Evolutionary conservation across 2,329 filamentous ascomycete genomes (phyloP).

Genomic region (Aureobasidium lini): DNA sequence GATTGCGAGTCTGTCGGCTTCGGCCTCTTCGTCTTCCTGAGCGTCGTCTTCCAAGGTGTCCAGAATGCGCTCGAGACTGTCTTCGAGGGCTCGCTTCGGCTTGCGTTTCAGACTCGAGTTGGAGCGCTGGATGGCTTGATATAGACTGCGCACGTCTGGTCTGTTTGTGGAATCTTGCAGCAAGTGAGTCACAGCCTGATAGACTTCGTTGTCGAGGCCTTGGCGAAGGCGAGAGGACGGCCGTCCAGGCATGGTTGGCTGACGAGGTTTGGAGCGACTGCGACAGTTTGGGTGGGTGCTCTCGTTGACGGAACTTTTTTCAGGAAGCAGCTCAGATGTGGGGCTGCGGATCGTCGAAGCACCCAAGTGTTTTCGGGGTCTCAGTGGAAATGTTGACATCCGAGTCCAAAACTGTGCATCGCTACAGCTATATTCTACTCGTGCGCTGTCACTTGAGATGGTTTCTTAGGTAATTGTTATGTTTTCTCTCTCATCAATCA

Average conservation of each 20-base stretch:
- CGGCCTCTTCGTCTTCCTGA: constrained; percentile 46
- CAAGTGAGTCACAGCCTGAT: constrained; percentile 70
- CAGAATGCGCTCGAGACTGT: constrained; percentile 76
- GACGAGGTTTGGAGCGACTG: not conserved
- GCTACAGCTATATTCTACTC: not conserved
- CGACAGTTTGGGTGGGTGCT: not conserved
- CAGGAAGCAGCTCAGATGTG: not conserved
- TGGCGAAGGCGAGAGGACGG: constrained; percentile 2
- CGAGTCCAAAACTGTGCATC: not conserved
- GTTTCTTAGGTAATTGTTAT: not conserved
- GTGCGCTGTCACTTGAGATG: not conserved
- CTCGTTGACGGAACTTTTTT: constrained; percentile 7
- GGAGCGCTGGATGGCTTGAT: constrained; percentile 72
- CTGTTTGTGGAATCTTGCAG: constrained; percentile 53
- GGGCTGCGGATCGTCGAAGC: not conserved
- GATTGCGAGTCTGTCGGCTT: constrained; percentile 36
- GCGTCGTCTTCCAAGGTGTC: constrained; percentile 62
- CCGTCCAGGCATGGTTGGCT: not conserved
- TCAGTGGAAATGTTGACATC: not conserved
- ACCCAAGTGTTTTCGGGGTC: constrained; percentile 1
- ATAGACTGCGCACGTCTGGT: constrained; percentile 57
- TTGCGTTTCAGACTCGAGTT: constrained; percentile 80
- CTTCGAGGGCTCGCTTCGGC: constrained; percentile 74
- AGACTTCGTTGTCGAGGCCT: constrained; percentile 48
- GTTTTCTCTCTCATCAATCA: not conserved